These are phyloP conservation scores for Teunomyces cretensis DNA, from an alignment of 805 yeast species.

Conservation along the genomic window DNA sequence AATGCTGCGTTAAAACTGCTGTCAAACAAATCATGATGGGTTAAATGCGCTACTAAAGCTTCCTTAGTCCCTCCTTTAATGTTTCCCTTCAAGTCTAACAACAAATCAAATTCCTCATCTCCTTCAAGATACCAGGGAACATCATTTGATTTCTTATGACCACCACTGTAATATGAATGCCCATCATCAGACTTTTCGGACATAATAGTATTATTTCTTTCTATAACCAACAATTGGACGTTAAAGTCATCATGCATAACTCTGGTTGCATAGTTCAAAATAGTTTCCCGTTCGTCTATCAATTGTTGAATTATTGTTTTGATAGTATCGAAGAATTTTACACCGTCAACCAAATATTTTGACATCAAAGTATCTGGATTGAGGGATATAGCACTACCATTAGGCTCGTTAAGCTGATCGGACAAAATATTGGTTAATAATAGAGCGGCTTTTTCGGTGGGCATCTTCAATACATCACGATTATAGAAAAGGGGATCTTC, in stretches of 20 bases:
- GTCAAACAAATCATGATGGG: constrained; percentile 67
- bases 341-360: constrained; percentile 36
- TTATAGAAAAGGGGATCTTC: constrained; percentile 48
- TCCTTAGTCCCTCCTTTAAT: constrained; percentile 81
- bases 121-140: constrained; percentile 73
- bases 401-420: constrained; percentile 41
- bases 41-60: constrained; percentile 76
- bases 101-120: constrained; percentile 56
- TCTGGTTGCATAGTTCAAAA: constrained; percentile 71
- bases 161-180: constrained; percentile 29
- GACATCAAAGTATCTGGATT: constrained; percentile 41
- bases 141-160: constrained; percentile 38
- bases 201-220: constrained; percentile 41
- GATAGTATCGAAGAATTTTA: constrained; percentile 34
- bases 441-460: constrained; percentile 51
- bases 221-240: constrained; percentile 53
- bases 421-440: constrained; percentile 47
- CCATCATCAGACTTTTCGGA: constrained; percentile 39
- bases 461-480: constrained; percentile 35
- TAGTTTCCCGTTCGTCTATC: constrained; percentile 67
- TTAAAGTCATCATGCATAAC: constrained; percentile 74
- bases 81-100: constrained; percentile 65
- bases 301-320: constrained; percentile 51
- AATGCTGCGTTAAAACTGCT: constrained; percentile 66
- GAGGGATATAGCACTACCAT: constrained; percentile 34